phyloP scores from a whole-genome alignment of 192 early-diverging fungal species.

The Phycomyces blakesleeanus region DNA sequence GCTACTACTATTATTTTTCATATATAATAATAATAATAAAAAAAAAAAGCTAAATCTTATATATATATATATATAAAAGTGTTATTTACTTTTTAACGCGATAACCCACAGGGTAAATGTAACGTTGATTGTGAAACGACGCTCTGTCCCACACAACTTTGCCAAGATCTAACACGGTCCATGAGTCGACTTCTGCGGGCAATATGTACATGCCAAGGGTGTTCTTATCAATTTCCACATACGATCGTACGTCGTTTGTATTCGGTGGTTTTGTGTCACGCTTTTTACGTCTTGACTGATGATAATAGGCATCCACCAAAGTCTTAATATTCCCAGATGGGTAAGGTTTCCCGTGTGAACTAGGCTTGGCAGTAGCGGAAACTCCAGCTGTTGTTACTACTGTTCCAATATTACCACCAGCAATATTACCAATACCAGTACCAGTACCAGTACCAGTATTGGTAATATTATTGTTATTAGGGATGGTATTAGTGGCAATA shows the following conservation, averaged over 20 bases:
- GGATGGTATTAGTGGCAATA: no score
- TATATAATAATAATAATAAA: no score
- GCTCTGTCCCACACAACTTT: slow-evolving; percentile 69
- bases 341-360: slow-evolving; percentile 11
- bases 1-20: not conserved
- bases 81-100: slow-evolving; percentile 55
- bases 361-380: slow-evolving; percentile 6
- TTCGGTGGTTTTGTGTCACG: slow-evolving; percentile 38
- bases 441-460: no score
- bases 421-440: no score
- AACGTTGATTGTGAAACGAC: slow-evolving; percentile 83
- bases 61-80: not conserved
- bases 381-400: no score
- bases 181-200: slow-evolving; percentile 75
- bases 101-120: slow-evolving; percentile 92
- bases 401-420: no score
- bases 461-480: no score
- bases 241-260: slow-evolving; percentile 29
- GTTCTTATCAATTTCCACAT: slow-evolving; percentile 44
- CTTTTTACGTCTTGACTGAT: slow-evolving; percentile 31
- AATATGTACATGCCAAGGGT: slow-evolving; percentile 67
- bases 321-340: not conserved
- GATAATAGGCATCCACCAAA: slow-evolving; percentile 17
- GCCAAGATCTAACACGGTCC: slow-evolving; percentile 71
- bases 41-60: no score